These are phyloP conservation scores for Pseudozyma tsukubaensis DNA, from an alignment of 1,284 basidiomycete genomes.

Conservation along the genomic window DNA sequence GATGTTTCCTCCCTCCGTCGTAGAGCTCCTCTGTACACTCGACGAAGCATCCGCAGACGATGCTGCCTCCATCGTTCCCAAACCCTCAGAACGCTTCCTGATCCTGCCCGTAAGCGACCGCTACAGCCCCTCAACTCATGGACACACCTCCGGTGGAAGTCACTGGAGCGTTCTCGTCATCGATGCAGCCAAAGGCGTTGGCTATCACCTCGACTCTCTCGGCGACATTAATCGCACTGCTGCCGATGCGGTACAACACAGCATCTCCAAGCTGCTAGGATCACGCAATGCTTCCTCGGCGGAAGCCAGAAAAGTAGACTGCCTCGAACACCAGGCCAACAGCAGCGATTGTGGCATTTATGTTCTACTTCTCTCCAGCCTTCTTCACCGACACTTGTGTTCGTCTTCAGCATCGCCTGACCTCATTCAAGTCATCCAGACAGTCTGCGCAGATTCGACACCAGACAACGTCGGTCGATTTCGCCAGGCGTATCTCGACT, in stretches of 20 bases:
- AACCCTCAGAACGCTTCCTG: slow-evolving; percentile 23
- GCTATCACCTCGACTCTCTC: slow-evolving; percentile 40
- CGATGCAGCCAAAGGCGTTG: slow-evolving; percentile 14
- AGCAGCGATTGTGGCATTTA: slow-evolving; percentile 50
- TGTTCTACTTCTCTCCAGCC: slow-evolving; percentile 40
- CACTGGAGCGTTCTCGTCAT: slow-evolving; percentile 43
- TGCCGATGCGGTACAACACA: slow-evolving; percentile 22
- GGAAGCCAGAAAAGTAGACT: slow-evolving; percentile 17
- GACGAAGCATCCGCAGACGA: slow-evolving; percentile 14
- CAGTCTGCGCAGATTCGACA: slow-evolving; percentile 17
- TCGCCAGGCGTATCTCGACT: slow-evolving; percentile 30
- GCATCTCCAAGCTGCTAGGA: slow-evolving; percentile 21
- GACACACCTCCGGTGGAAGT: slow-evolving; percentile 19
- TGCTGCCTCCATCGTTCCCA: slow-evolving; percentile 22
- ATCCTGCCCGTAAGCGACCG: slow-evolving; percentile 45
- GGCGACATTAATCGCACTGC: slow-evolving; percentile 40
- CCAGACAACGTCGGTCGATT: slow-evolving; percentile 23
- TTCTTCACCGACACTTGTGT: slow-evolving; percentile 30
- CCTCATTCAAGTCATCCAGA: slow-evolving; percentile 16
- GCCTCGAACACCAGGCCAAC: slow-evolving; percentile 32
- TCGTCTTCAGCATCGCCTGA: slow-evolving; percentile 8
- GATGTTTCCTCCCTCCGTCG: slow-evolving; percentile 43
- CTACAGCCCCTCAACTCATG: slow-evolving; percentile 22
- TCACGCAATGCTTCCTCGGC: neutral
- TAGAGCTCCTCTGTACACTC: slow-evolving; percentile 41